These are phyloP conservation scores for Fusarium clavum DNA, from an alignment of 2,329 filamentous ascomycete species.

Conservation along the genomic window DNA sequence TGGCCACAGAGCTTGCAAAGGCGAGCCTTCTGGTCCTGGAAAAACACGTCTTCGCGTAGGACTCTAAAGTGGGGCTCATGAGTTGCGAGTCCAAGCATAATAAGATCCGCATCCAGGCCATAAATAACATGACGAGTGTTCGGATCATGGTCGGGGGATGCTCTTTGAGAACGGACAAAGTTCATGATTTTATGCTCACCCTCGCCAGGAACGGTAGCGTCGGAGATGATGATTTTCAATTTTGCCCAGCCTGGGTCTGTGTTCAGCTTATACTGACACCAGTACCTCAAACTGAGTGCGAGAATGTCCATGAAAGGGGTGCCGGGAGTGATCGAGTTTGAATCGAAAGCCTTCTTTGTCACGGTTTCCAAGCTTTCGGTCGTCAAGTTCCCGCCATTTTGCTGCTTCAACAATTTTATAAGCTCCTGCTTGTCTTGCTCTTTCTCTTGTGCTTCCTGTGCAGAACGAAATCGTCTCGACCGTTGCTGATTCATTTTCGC, in stretches of 20 bases:
- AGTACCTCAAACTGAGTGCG: conserved; percentile 89
- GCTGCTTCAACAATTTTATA: conserved; percentile 82
- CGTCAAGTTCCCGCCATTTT: conserved; percentile 74
- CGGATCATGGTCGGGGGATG: conserved; percentile 90
- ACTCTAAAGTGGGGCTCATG: conserved; percentile 98
- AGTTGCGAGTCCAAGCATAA: conserved; percentile 97
- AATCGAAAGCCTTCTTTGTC: conserved; percentile 92
- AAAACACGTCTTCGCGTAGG: conserved; percentile 95
- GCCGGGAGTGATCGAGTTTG: conserved; percentile 88
- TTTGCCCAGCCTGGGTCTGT: conserved; percentile 96
- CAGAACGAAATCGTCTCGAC: conserved; percentile 92
- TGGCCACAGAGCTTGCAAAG: conserved; percentile 92
- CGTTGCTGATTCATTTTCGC: conserved; percentile 99
- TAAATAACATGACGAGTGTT: conserved; percentile 99
- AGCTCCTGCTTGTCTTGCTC: conserved; percentile 91
- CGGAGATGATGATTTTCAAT: conserved; percentile 97
- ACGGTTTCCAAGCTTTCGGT: conserved; percentile 70
- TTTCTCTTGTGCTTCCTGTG: conserved; percentile 94
- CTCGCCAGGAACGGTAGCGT: conserved; percentile 96
- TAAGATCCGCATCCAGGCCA: conserved; percentile 95
- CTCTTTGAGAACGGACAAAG: conserved; percentile 92
- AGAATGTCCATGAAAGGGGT: conserved; percentile 99
- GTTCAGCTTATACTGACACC: conserved; percentile 97
- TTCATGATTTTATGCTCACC: conserved; percentile 99
- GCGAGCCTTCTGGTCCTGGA: conserved; percentile 84